A percentile compares a stretch with the other conserved stretches of the same genome.
Evolutionary conservation across 768 basidiomycete species (phyloP).

Genomic region (Phallus indusiatus): DNA sequence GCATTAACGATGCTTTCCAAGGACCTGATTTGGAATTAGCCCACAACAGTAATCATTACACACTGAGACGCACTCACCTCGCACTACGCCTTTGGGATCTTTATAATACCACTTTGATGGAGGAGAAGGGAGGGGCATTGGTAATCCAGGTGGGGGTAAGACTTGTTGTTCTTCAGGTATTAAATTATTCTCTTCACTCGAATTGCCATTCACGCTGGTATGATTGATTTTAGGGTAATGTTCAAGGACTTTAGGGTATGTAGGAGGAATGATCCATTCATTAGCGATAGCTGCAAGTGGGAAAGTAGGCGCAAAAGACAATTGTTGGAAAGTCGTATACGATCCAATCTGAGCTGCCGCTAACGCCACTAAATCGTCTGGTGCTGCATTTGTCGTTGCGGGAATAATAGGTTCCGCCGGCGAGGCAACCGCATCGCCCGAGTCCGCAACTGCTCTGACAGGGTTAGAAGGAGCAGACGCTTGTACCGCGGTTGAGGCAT

Average conservation of each 20-base stretch:
- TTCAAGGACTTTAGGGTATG: conserved; percentile 69
- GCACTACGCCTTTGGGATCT: conserved; percentile 72
- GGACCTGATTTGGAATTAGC: conserved; percentile 44
- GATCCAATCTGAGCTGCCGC: conserved; percentile 68
- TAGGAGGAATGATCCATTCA: conserved; percentile 86
- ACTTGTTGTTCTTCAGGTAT: conserved; percentile 48
- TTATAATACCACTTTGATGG: conserved; percentile 77
- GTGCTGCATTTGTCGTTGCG: conserved; percentile 31
- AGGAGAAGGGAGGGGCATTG: conserved; percentile 54
- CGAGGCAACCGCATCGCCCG: conserved; percentile 13
- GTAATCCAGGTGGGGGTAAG: conserved; percentile 73
- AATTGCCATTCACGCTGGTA: conserved; percentile 28
- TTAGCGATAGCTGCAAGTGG: conserved; percentile 85
- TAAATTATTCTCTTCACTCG: conserved; percentile 26
- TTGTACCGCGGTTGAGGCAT: conserved; percentile 28
- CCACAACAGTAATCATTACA: background rate
- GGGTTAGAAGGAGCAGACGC: conserved; percentile 16
- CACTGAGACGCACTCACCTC: conserved; percentile 41
- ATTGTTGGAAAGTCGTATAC: conserved; percentile 88
- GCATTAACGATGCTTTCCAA: conserved; percentile 84
- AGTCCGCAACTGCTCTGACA: conserved; percentile 6
- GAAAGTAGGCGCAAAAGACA: conserved; percentile 76
- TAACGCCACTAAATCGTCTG: conserved; percentile 60
- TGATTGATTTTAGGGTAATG: conserved; percentile 55
- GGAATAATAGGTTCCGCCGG: conserved; percentile 19